Evolutionary conservation across 768 basidiomycete genomes (phyloP), one percentile per base, ranked within the genome.

Genomic region (Lactifluus echinatus): DNA sequence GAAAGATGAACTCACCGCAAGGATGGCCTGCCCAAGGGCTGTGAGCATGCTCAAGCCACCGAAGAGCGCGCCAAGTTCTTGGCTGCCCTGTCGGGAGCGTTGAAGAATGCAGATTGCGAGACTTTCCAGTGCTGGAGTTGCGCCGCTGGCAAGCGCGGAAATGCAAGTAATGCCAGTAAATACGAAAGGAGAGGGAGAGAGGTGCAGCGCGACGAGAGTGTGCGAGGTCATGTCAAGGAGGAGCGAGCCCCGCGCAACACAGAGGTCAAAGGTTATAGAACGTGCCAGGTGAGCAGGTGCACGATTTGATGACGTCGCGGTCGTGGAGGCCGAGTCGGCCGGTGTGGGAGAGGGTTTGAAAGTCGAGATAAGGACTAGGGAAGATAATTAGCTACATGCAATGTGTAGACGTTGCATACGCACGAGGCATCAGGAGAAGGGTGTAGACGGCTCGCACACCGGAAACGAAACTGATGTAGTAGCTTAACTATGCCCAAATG

Each of bases 381-480:
- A 73, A 72, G 65, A 48, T 72, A 74, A 42, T 75, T 24, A 53
- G 34, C 15, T 63, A 28, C 70, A 50, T 33, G 43, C 44, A 3
- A 23, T 23, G 43, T 7, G 26, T 12, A 40, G 15, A 3, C 11
- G 8, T n/a, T n/a, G n/a, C n/a, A 44, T 24, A 73, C 83, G 66
- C 69, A 87, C 87, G 73, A 5, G 88, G 87, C 42, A 89, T 74
- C 63, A 89, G 64, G 28, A 89, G 59, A 6, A 91, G 75, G 1
- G 89, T 73, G 64, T 87, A 78, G 53, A 82, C 65, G 1, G 86
- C 87, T 28, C 87, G 79, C 8, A 79, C 68, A 29, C 76, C 76
- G 68, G 86, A 87, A 56, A 85, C 72, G 21, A 80, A 76, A 0
- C 86, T 84, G 71, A 89, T 85, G 63, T 88, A 89, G 66, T 85